Conservation (phyloP, 805 yeast species). For the Ogataea thermomethanolica region DNA sequence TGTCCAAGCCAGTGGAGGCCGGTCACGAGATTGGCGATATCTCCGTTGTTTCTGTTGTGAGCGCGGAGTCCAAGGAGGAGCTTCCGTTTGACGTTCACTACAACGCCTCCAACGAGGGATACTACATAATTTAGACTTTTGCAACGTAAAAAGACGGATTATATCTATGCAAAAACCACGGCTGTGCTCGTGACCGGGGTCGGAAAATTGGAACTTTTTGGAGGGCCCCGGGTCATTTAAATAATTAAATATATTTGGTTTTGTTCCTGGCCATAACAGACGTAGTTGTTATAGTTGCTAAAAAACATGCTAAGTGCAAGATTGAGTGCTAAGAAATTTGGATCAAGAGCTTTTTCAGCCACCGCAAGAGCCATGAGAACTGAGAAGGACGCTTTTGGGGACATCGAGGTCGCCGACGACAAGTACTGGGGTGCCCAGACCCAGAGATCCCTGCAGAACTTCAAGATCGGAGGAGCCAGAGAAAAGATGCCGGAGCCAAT, state of each 20-base stretch:
- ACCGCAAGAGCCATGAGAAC: constrained; percentile 45
- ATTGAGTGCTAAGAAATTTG: constrained; percentile 16
- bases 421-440: constrained; percentile 99
- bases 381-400: constrained; percentile 96
- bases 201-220: constrained; percentile 4
- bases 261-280: constrained; percentile 2
- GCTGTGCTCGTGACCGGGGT: constrained; percentile 10
- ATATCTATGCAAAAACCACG: not conserved
- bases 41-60: constrained; percentile 58
- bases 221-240: constrained; percentile 2
- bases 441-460: constrained; percentile 87
- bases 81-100: constrained; percentile 69
- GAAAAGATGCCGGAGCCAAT: constrained; percentile 92
- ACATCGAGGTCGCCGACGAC: constrained; percentile 81
- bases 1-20: constrained; percentile 29
- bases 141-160: not conserved
- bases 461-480: constrained; percentile 90
- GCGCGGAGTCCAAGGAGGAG: constrained; percentile 43
- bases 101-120: constrained; percentile 55
- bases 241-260: not conserved
- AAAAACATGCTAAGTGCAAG: constrained; percentile 27
- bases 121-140: constrained; percentile 40
- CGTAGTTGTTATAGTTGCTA: constrained; percentile 3
- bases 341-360: constrained; percentile 31
- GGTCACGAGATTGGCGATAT: constrained; percentile 51